These are phyloP conservation scores for Pythium angustatum DNA, from an alignment of 352 stramenopile genomes.

Conservation along the genomic window DNA sequence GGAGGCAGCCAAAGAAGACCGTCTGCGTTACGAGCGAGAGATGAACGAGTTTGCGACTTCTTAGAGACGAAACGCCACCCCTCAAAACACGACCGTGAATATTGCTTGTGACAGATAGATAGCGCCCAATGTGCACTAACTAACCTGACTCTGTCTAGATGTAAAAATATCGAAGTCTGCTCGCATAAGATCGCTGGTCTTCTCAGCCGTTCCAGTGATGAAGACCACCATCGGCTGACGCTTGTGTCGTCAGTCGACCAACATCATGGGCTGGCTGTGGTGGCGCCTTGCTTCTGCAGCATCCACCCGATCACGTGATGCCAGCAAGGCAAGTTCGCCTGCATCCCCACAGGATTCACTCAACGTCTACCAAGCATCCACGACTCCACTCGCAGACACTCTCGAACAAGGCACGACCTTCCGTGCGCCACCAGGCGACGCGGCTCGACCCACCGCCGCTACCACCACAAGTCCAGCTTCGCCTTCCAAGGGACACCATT, in stretches of 20 bases:
- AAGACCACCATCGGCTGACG: too few species aligned
- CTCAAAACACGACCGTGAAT: neutral
- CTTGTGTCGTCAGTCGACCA: too few species aligned
- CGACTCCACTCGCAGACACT: neutral
- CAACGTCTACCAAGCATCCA: neutral
- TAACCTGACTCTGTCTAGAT: too few species aligned
- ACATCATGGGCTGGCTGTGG: conserved; percentile 7
- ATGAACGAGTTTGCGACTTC: conserved; percentile 62
- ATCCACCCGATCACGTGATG: neutral
- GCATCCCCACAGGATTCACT: neutral
- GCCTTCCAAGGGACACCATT: too few species aligned
- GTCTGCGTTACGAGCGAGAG: conserved; percentile 38
- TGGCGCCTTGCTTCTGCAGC: neutral
- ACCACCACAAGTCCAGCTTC: too few species aligned
- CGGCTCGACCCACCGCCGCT: too few species aligned
- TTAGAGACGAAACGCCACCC: conserved; percentile 26
- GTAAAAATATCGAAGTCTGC: too few species aligned
- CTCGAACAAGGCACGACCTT: neutral
- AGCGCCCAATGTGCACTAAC: too few species aligned
- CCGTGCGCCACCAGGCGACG: too few species aligned
- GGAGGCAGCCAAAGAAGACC: conserved; percentile 33
- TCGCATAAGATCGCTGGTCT: too few species aligned
- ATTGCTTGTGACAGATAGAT: too few species aligned
- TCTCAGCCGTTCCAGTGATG: too few species aligned
- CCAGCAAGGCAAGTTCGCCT: neutral